These are phyloP conservation scores for Candida krabiensis DNA, from an alignment of 805 yeast species.

Conservation along the genomic window DNA sequence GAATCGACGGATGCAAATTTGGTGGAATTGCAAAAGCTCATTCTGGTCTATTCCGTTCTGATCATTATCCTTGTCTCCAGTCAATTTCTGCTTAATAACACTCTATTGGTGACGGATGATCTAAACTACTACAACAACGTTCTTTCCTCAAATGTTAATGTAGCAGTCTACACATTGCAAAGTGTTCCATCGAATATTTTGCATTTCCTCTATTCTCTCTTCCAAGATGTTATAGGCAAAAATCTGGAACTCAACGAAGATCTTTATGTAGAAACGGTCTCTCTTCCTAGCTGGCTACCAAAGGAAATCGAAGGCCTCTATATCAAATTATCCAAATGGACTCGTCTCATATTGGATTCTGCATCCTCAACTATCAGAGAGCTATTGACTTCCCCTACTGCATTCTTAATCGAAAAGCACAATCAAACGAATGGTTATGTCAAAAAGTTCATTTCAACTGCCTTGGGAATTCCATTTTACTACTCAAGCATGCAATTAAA, in stretches of 20 bases:
- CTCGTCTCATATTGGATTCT: constrained; percentile 12
- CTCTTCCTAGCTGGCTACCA: constrained; percentile 27
- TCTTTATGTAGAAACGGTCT: constrained; percentile 14
- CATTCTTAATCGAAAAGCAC: constrained; percentile 23
- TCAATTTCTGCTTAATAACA: constrained; percentile 36
- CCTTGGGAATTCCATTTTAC: constrained; percentile 38
- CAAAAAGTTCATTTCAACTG: constrained; percentile 25
- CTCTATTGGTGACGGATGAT: constrained; percentile 44
- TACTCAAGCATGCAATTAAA: constrained; percentile 32
- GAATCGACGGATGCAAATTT: constrained; percentile 12
- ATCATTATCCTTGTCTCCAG: constrained; percentile 17
- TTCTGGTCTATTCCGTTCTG: constrained; percentile 22
- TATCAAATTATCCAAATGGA: constrained; percentile 16
- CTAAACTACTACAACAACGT: constrained; percentile 47
- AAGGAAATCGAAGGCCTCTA: constrained; percentile 7
- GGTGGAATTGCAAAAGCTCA: constrained; percentile 23
- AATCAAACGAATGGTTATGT: constrained; percentile 16
- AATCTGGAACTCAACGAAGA: constrained; percentile 17
- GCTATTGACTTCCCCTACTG: constrained; percentile 25
- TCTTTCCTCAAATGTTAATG: constrained; percentile 32
- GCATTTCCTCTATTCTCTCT: constrained; percentile 17
- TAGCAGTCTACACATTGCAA: constrained; percentile 41
- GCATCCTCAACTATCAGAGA: constrained; percentile 11
- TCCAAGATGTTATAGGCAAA: constrained; percentile 27
- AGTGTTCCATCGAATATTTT: constrained; percentile 32